Evolutionary conservation across 1,284 basidiomycete species (phyloP).

Genomic region (Irpex rosettiformis): DNA sequence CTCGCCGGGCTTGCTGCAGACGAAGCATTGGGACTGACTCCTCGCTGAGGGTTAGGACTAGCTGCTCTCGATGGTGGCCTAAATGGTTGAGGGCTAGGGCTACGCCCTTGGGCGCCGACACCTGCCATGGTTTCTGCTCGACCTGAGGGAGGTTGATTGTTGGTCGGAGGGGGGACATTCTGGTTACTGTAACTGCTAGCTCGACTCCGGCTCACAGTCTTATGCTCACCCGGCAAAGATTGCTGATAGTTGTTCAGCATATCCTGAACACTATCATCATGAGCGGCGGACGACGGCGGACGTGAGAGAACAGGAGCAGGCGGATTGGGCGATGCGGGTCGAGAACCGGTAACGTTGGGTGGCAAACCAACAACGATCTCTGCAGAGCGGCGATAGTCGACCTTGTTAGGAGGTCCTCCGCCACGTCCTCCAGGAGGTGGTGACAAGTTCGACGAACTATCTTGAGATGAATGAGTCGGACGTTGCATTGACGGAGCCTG

Average conservation of each 20-base stretch:
- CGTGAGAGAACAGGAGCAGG: slow-evolving; percentile 76
- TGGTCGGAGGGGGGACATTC: slow-evolving; percentile 19
- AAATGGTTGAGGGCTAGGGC: slow-evolving; percentile 58
- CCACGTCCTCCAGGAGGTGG: slow-evolving; percentile 23
- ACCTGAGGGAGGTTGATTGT: slow-evolving; percentile 31
- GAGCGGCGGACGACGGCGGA: slow-evolving; percentile 43
- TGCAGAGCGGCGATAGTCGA: slow-evolving; percentile 61
- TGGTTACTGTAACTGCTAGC: slow-evolving; percentile 21
- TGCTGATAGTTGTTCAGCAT: slow-evolving; percentile 80
- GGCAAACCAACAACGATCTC: slow-evolving; percentile 81
- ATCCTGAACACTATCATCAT: slow-evolving; percentile 55
- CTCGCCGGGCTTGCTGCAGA: slow-evolving; percentile 4
- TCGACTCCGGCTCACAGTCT: slow-evolving; percentile 44
- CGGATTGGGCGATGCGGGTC: slow-evolving; percentile 70
- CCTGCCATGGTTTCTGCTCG: slow-evolving; percentile 71
- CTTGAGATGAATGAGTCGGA: slow-evolving; percentile 16
- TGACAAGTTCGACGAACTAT: slow-evolving; percentile 21
- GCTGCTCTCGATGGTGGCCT: slow-evolving; percentile 40
- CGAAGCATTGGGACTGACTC: slow-evolving; percentile 28
- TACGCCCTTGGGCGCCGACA: slow-evolving; percentile 70
- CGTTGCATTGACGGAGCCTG: slow-evolving; percentile 3
- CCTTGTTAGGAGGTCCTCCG: slow-evolving; percentile 20
- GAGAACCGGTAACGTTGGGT: slow-evolving; percentile 37
- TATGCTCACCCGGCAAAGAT: slow-evolving; percentile 83
- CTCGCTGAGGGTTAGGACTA: slow-evolving; percentile 26